Base-by-base conservation (phyloP, 2,329 filamentous ascomycete species). In the Thelonectria rubi region DNA sequence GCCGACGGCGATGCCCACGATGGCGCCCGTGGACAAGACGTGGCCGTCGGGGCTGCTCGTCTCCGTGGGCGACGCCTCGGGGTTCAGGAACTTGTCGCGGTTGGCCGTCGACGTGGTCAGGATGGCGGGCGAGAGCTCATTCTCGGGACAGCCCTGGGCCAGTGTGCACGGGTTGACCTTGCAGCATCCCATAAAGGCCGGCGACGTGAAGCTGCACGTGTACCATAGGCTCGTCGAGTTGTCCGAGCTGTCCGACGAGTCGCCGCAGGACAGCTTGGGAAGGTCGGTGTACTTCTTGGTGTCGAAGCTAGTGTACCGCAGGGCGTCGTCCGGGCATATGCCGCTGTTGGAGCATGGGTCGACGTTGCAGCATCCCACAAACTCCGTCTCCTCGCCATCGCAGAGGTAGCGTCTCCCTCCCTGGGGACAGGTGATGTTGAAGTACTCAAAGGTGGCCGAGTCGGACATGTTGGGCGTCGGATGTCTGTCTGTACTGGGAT, bases 121-220 rank as follows among this genome's bases (percentile, higher is more conserved):
- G 9, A 55, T 62, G 17, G 70, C 58, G 9, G 65, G 57, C 1
- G 53, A 60, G 10, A 72, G 34, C 10, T 52, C 60, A 26, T 43
- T 14, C 18, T 62, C 60, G 5, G 68, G 46, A 26, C 70, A 72
- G 2, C 40, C 46, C 1, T 34, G 59, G 7, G 1, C 30, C 7
- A n/a, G 12, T 14, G 18, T 46, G 43, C 74, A 76, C 8, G 71
- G 63, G 32, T 71, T 67, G 30, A 60, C 58, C 3, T 54, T 24
- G 55, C 79, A 81, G 66, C 79, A 81, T 20, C 79, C 79, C 24
- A 81, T 39, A 47, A 79, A 81, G 0, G 78, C 75, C 10, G 75
- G 74, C 3, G 34, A 58, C 46, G 63, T 72, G 18, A 40, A 53
- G 17, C 64, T 53, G 66, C 79, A 81, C 0, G 76, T 75, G 47